A percentile compares a stretch with the other conserved stretches of the same genome.
Evolutionary conservation across 1,139 yeast genomes (phyloP).

Genomic region (Scheffersomyces illinoinensis): DNA sequence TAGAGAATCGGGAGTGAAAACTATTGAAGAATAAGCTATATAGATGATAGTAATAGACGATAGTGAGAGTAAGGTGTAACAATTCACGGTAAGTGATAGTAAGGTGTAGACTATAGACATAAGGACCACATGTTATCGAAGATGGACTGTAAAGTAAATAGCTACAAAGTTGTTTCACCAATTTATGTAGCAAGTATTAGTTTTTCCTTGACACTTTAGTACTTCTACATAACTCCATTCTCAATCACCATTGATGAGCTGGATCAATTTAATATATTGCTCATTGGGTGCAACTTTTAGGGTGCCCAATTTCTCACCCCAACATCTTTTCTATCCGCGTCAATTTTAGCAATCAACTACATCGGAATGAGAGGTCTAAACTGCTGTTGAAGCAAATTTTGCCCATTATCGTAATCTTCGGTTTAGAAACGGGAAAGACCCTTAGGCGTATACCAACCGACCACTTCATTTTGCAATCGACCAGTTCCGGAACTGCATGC

Average conservation of each 20-base stretch:
- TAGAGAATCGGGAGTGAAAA: constrained; percentile 9
- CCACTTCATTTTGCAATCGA: background rate
- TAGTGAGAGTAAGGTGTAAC: background rate
- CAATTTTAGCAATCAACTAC: too few species aligned
- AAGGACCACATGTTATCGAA: background rate
- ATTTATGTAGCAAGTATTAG: too few species aligned
- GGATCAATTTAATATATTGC: too few species aligned
- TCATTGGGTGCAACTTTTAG: too few species aligned
- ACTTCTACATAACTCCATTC: too few species aligned
- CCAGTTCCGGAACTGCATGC: background rate
- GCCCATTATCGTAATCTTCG: background rate
- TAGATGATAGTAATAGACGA: background rate
- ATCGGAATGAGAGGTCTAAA: too few species aligned
- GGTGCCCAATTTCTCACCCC: too few species aligned
- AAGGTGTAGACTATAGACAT: background rate
- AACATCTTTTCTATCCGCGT: too few species aligned
- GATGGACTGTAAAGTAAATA: background rate
- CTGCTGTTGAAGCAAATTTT: too few species aligned
- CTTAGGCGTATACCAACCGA: background rate
- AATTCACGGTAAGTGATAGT: background rate
- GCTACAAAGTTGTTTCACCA: too few species aligned
- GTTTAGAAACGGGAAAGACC: background rate
- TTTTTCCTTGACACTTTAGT: too few species aligned
- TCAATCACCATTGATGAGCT: too few species aligned
- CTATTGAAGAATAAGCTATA: background rate